A percentile compares a stretch with the other conserved stretches of the same genome.
phyloP scores from a whole-genome alignment of 345 rosid genomes.

The Camelina hispida region DNA sequence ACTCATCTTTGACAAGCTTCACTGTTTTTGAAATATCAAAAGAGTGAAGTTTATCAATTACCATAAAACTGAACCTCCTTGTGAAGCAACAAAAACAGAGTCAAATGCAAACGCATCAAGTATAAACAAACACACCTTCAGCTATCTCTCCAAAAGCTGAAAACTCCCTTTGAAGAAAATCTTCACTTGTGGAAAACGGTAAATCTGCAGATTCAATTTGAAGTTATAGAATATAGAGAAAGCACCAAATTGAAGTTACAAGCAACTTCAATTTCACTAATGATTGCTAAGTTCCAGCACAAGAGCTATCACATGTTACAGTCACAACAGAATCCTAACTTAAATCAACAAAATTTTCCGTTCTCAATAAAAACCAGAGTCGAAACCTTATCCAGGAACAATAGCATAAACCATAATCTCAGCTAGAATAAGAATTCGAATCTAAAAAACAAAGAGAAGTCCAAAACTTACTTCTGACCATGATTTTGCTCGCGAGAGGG shows the following conservation, averaged over 20 bases:
- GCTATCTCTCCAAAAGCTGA: conserved; percentile 82
- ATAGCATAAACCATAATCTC: not conserved
- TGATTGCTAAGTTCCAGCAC: not conserved
- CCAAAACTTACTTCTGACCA: conserved; percentile 65
- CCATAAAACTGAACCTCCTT: conserved; percentile 33
- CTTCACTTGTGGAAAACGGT: conserved; percentile 64
- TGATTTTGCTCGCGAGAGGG: conserved; percentile 88
- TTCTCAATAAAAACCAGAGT: not conserved
- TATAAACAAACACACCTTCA: conserved; percentile 45
- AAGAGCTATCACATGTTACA: too few species aligned
- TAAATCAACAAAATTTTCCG: not conserved
- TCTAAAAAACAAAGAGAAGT: not conserved
- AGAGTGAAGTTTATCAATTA: conserved; percentile 10
- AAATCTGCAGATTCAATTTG: conserved; percentile 63
- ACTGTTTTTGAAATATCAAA: conserved; percentile 48
- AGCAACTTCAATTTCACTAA: not conserved
- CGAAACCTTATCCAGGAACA: too few species aligned
- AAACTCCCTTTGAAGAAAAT: conserved; percentile 63
- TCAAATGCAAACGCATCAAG: conserved; percentile 31
- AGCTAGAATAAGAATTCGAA: conserved; percentile 14
- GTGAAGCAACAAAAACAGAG: conserved; percentile 23
- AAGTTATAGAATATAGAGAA: too few species aligned
- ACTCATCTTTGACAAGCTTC: conserved; percentile 63
- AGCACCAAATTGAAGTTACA: not conserved
- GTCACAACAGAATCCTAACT: too few species aligned